phyloP scores from a whole-genome alignment of 345 rosid species.

The Kernera saxatilis region DNA sequence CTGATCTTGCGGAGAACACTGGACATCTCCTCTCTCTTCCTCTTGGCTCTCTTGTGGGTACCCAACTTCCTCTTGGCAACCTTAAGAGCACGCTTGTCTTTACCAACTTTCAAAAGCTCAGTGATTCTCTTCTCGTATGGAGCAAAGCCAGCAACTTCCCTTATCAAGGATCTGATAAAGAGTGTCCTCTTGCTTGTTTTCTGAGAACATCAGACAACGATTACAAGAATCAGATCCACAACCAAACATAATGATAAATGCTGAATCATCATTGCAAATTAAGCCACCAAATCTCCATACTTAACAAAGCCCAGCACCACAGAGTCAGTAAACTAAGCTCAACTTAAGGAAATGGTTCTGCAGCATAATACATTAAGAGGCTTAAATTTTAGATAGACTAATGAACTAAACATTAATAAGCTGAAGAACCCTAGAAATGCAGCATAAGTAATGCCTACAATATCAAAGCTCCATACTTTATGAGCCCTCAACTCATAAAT shows the following conservation, averaged over 20 bases:
- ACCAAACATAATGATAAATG: background rate
- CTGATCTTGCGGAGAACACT: constrained; percentile 34
- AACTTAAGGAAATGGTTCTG: background rate
- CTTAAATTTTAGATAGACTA: background rate
- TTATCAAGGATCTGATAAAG: constrained; percentile 23
- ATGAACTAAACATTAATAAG: background rate
- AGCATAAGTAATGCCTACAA: background rate
- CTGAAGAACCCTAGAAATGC: background rate
- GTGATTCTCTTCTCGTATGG: constrained; percentile 38
- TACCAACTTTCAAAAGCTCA: constrained; percentile 34
- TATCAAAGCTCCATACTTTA: background rate
- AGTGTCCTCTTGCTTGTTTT: constrained; percentile 33
- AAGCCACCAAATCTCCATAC: background rate
- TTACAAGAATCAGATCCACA: background rate
- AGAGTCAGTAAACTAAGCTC: background rate
- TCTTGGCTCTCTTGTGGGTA: constrained; percentile 39
- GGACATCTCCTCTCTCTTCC: constrained; percentile 41
- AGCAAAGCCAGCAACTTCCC: constrained; percentile 32
- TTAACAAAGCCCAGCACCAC: background rate
- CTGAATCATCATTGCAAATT: background rate
- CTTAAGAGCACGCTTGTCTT: constrained; percentile 37
- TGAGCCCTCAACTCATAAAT: background rate
- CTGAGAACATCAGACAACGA: background rate
- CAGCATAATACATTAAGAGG: too few relatives aligned
- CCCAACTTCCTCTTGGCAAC: constrained; percentile 38